Evolutionary conservation across 805 yeast species (phyloP).

Genomic region (Kodamaea leandrae): DNA sequence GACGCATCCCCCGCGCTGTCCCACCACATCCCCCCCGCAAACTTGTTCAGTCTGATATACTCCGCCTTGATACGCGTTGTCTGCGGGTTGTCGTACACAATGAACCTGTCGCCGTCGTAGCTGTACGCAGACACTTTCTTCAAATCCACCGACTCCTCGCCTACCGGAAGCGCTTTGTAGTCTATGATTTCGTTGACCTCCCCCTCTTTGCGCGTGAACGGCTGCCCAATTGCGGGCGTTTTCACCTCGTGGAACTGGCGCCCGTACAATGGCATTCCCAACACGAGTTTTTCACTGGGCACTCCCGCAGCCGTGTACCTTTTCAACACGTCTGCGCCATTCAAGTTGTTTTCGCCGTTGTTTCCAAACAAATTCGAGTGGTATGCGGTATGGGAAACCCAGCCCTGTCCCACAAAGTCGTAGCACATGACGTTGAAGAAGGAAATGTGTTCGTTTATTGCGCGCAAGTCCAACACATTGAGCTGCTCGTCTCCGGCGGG

Average conservation of each 20-base stretch:
- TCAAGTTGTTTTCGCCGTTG: constrained; percentile 39
- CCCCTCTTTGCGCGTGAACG: constrained; percentile 28
- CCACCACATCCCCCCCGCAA: constrained; percentile 96
- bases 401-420: constrained; percentile 71
- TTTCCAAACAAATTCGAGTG: constrained; percentile 64
- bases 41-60: constrained; percentile 44
- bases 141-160: constrained; percentile 52
- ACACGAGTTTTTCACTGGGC: constrained; percentile 48
- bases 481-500: constrained; percentile 61
- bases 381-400: constrained; percentile 61
- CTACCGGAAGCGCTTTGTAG: constrained; percentile 53
- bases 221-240: constrained; percentile 35
- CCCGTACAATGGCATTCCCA: constrained; percentile 92
- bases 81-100: constrained; percentile 63
- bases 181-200: constrained; percentile 42
- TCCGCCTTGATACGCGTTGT: constrained; percentile 57
- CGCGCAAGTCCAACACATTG: constrained; percentile 39
- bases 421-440: constrained; percentile 91
- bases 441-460: constrained; percentile 57
- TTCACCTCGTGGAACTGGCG: constrained; percentile 32
- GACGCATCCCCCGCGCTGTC: constrained; percentile 66
- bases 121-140: constrained; percentile 43
- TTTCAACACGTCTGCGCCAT: constrained; percentile 49
- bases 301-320: constrained; percentile 45
- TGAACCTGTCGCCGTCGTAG: constrained; percentile 14